Evolutionary conservation across 768 basidiomycete species (phyloP), one percentile per base, ranked within the genome.

Genomic region (Tricholoma saponaceum): DNA sequence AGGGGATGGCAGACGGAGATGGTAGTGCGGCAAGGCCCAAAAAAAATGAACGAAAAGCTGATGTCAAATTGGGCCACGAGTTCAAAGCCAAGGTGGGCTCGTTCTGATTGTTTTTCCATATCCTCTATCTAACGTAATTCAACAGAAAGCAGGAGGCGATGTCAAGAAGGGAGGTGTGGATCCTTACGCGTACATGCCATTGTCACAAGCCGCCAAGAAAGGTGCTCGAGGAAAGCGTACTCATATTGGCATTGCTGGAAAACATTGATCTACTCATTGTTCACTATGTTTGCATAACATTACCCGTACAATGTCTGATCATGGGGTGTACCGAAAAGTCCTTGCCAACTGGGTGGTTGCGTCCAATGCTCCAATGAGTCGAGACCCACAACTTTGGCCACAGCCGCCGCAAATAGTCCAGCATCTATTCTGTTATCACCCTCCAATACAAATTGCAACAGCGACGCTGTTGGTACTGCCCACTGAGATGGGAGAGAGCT

Each of bases 91-190:
- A 95, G 86, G 95, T 93, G 62, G 56, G 85, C 72, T 7, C 39
- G 55, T 58, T 10, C 55, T 13, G 37, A 20, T 9, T 51, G 28
- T 58, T 58, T 43, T 25, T 22, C 22, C 20, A 23, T 23, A 13
- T 53, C 53, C 30, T 60, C 23, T 43, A 47, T 65, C 37, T 65
- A 54, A 49, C 63, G 47, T 55, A 5, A n/a, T 54, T 18, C 39
- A 39, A 41, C 71, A 98, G 96, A 91, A 86, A 76, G 97, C 95
- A 22, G 92, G 91, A 30, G 97, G 97, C 7, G 97, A 98, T 69
- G 78, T 97, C 70, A 95, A 93, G 73, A 90, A 84, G 69, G 83
- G 84, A 41, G 88, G 89, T 14, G 71, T 92, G 54, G 95, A 97
- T 68, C 97, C 97, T 4, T 98, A 93, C 69, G 93, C 92, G 16